phyloP scores from a whole-genome alignment of 2,329 filamentous ascomycete species.

The Monilinia vaccinii-corymbosi region DNA sequence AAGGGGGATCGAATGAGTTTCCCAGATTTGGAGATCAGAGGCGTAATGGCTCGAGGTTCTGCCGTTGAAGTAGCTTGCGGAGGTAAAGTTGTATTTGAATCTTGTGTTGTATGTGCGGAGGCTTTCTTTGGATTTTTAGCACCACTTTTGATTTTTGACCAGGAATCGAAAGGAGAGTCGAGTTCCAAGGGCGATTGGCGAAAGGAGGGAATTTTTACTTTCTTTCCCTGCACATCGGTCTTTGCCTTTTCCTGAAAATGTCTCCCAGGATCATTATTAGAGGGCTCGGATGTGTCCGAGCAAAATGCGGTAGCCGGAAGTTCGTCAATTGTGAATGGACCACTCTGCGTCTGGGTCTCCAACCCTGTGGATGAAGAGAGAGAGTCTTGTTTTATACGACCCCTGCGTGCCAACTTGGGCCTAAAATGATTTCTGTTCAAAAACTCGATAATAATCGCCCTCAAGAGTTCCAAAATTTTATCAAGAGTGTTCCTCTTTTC shows the following conservation, averaged over 20 bases:
- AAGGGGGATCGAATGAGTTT: conserved; percentile 39
- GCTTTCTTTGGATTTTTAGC: background rate
- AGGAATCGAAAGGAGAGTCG: conserved; percentile 31
- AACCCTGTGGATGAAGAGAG: background rate
- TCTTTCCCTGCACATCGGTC: conserved; percentile 16
- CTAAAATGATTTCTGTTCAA: conserved; percentile 60
- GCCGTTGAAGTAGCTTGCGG: background rate
- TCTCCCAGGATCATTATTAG: no score
- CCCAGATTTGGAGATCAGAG: conserved; percentile 35
- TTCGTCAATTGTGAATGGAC: background rate
- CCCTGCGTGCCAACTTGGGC: conserved; percentile 13
- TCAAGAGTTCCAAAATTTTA: conserved; percentile 56
- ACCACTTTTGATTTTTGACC: conserved; percentile 33
- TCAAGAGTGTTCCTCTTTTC: conserved; percentile 34
- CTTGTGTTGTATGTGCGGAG: background rate
- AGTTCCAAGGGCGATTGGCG: conserved; percentile 9
- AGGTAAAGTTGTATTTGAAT: background rate
- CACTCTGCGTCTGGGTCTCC: background rate
- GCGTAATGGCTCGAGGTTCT: background rate
- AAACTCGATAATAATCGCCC: conserved; percentile 63
- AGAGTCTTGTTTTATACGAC: background rate
- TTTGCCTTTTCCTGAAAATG: background rate
- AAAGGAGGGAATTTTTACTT: conserved; percentile 23
- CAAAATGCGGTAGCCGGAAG: background rate
- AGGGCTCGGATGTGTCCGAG: background rate